Percentiles rank a stretch among this genome's conserved stretches.
phyloP scores from a whole-genome alignment of 805 yeast species.

The Candida multigemmis region DNA sequence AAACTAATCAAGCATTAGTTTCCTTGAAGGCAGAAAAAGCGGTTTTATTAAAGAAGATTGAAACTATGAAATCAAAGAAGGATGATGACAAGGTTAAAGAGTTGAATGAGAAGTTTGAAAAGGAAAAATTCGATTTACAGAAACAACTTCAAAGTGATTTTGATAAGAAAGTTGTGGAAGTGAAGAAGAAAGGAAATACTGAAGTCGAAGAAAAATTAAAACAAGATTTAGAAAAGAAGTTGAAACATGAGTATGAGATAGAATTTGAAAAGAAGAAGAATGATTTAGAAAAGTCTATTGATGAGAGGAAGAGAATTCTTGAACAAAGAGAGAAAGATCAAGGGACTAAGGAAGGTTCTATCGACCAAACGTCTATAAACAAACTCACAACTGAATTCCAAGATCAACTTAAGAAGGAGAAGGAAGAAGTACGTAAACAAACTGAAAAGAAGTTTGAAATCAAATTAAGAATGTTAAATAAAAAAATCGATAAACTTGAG shows the following conservation, averaged over 20 bases:
- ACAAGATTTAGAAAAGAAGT: too few relatives aligned
- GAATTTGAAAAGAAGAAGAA: constrained; percentile 11
- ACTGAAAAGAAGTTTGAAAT: constrained; percentile 52
- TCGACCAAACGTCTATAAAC: constrained; percentile 3
- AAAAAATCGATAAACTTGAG: constrained; percentile 45
- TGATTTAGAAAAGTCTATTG: constrained; percentile 9
- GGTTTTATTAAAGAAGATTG: constrained; percentile 4
- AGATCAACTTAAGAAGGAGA: constrained; percentile 10
- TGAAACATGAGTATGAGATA: constrained; percentile 27
- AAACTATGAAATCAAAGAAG: constrained; percentile 9
- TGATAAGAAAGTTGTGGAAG: constrained; percentile 12
- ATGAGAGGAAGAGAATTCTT: constrained; percentile 5
- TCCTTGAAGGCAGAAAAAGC: constrained; percentile 8
- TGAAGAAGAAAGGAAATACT: constrained; percentile 16
- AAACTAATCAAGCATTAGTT: constrained; percentile 4
- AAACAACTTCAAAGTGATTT: constrained; percentile 10
- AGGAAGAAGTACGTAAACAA: constrained; percentile 36
- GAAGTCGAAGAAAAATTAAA: too few relatives aligned
- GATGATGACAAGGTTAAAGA: constrained; percentile 7
- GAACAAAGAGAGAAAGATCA: constrained; percentile 3
- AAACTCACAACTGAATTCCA: constrained; percentile 13
- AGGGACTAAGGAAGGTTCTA: background rate
- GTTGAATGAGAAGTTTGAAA: constrained; percentile 8
- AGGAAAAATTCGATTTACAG: constrained; percentile 9
- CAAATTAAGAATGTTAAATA: constrained; percentile 45